Percentiles rank a stretch among this genome's conserved stretches.
Evolutionary conservation across 139 green algal genomes (phyloP).

Genomic region (Eudorina sp.): DNA sequence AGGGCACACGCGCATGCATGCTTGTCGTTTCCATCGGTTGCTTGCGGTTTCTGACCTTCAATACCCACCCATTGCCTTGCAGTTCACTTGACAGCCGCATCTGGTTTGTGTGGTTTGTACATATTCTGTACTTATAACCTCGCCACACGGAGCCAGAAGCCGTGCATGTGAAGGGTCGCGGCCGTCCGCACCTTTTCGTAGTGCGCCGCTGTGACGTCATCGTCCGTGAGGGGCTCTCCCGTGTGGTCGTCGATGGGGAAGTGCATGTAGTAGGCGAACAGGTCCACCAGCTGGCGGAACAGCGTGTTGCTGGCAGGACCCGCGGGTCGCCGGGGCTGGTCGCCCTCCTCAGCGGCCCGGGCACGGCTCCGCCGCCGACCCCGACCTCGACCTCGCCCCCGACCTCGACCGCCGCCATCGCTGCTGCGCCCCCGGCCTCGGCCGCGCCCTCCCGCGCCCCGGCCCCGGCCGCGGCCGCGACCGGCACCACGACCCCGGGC

Average conservation of each 20-base stretch:
- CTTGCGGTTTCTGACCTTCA: no score
- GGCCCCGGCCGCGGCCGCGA: neutral
- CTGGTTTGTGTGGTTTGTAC: no score
- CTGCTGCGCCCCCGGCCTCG: neutral
- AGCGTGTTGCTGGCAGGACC: conserved; percentile 47
- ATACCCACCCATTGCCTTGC: no score
- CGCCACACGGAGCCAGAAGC: no score
- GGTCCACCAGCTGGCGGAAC: conserved; percentile 91
- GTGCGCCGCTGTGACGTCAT: conserved; percentile 80
- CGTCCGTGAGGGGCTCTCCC: conserved; percentile 87
- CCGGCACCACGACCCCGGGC: neutral
- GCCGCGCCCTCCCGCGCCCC: neutral
- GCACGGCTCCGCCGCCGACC: neutral
- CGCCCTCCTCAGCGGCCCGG: neutral
- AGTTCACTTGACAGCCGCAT: no score
- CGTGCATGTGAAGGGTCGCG: no score
- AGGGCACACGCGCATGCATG: no score
- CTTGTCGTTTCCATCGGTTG: no score
- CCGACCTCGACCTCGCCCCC: neutral
- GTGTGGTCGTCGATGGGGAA: conserved; percentile 98
- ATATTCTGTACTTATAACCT: no score
- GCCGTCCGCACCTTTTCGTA: conserved; percentile 77
- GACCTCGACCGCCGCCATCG: neutral
- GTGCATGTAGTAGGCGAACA: conserved; percentile 88
- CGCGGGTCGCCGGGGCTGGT: neutral